phyloP scores from a whole-genome alignment of 192 early-diverging fungal species.

The Mortierella alpina region DNA sequence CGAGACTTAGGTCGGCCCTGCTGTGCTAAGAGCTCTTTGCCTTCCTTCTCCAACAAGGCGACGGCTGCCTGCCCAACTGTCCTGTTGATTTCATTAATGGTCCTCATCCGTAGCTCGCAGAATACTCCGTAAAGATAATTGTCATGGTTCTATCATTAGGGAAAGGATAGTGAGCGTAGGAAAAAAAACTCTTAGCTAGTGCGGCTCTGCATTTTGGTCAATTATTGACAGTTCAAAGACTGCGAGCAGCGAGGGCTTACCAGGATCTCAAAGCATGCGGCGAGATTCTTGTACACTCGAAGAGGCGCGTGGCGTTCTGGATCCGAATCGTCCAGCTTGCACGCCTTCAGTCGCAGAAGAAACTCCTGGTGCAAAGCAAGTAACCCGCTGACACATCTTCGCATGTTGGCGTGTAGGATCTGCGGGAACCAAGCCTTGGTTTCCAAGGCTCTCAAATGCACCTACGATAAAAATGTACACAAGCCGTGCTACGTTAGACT shows the following conservation, averaged over 20 bases:
- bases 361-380: slow-evolving; percentile 20
- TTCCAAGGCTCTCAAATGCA: slow-evolving; percentile 26
- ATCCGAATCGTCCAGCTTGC: slow-evolving; percentile 1
- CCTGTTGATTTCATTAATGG: slow-evolving; percentile 13
- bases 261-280: slow-evolving; percentile 8
- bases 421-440: slow-evolving; percentile 33
- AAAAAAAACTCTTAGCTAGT: background rate
- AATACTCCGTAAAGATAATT: slow-evolving; percentile 16
- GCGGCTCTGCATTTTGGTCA: background rate
- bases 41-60: slow-evolving; percentile 16
- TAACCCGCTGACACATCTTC: slow-evolving; percentile 11
- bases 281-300: slow-evolving; percentile 12
- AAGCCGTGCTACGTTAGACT: background rate
- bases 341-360: background rate
- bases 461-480: background rate
- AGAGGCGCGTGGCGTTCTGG: slow-evolving; percentile 4
- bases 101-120: slow-evolving; percentile 35
- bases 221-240: background rate
- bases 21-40: slow-evolving; percentile 31
- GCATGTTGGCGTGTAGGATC: slow-evolving; percentile 2
- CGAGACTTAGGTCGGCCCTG: slow-evolving; percentile 26
- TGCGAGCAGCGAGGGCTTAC: background rate
- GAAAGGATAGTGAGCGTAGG: background rate
- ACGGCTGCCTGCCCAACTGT: slow-evolving; percentile 4
- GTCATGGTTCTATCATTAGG: slow-evolving; percentile 9